Base-by-base conservation (phyloP, 441 rosid genomes). In the Populus hybrid region DNA sequence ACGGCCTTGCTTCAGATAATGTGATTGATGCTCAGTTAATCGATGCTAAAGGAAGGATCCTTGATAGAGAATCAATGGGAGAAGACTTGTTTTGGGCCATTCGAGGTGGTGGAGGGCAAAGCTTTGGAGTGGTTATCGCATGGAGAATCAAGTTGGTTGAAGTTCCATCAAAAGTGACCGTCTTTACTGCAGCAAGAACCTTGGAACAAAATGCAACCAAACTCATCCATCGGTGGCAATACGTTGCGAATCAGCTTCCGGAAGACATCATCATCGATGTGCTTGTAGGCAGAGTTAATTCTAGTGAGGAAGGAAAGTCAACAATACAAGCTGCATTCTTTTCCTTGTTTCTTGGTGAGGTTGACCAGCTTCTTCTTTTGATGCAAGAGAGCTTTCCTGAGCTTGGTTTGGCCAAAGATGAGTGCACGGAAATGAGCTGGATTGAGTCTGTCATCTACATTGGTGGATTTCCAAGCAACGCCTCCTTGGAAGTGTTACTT, bases 201-300 rank as follows among this genome's bases (percentile, higher is more conserved):
- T 28, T 28, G 30, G 30, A 28, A 28, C 30, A 28, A 26, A 26
- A 26, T 26, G 30, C 30, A 46, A 86, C 83, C 46, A 81, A 84
- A 65, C 86, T 92, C 34, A 85, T 92, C 50, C 84, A 82, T 46
- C 65, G 78, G 28, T 90, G 94, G 97, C 94, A 92, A 75, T 73
- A 35, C 30, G 77, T 90, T 42, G 91, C 86, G 57, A 4, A 82
- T 38, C 78, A 84, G 70, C 74, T 88, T 46, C 82, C 82, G 16
- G 65, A 85, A 64, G 86, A 89, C 7, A 36, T 88, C 10, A 87
- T 88, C 82, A 76, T 88, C 70, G 68, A 86, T 71, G 79, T 79
- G 21, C 46, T 67, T 30, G 28, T 64, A 34, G 34, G 0, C 32
- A 66, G 35, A 6, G 76, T 36, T 73, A 53, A 6, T 24, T 61